Conservation (phyloP, 768 basidiomycete species). For the Leccinum variicolor region DNA sequence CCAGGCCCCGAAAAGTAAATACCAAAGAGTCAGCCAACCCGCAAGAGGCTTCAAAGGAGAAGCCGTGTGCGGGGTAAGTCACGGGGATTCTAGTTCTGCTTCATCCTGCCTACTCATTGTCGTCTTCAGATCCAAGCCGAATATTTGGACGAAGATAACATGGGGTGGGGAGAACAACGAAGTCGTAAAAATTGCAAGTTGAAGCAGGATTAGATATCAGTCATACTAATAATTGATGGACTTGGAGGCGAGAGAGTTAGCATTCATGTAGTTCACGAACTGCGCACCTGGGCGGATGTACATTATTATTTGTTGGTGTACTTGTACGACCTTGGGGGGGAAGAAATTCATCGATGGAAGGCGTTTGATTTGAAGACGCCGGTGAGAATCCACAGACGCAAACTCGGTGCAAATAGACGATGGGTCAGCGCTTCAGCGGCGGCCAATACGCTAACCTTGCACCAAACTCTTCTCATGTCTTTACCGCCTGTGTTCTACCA, state of each 20-base stretch:
- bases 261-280: not conserved
- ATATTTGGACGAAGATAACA: conserved; percentile 27
- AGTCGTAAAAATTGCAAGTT: conserved; percentile 7
- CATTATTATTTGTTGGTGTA: not conserved
- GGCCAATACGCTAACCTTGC: not conserved
- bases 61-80: conserved; percentile 20
- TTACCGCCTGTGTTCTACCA: conserved; percentile 73
- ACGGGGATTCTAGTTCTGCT: not conserved
- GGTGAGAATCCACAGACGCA: not conserved
- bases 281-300: not conserved
- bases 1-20: conserved; percentile 17
- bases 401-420: not conserved
- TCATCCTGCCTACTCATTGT: not conserved
- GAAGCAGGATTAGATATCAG: not conserved
- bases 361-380: not conserved
- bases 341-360: not conserved
- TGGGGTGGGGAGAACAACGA: conserved; percentile 22
- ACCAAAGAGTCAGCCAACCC: conserved; percentile 8
- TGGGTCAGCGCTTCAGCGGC: no score
- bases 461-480: conserved; percentile 15
- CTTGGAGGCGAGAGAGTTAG: not conserved
- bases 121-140: conserved; percentile 19
- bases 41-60: conserved; percentile 17
- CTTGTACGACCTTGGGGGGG: not conserved
- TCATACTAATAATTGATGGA: not conserved